Conservation (phyloP, 1,284 basidiomycete species). For the Trichosporon asahii region DNA sequence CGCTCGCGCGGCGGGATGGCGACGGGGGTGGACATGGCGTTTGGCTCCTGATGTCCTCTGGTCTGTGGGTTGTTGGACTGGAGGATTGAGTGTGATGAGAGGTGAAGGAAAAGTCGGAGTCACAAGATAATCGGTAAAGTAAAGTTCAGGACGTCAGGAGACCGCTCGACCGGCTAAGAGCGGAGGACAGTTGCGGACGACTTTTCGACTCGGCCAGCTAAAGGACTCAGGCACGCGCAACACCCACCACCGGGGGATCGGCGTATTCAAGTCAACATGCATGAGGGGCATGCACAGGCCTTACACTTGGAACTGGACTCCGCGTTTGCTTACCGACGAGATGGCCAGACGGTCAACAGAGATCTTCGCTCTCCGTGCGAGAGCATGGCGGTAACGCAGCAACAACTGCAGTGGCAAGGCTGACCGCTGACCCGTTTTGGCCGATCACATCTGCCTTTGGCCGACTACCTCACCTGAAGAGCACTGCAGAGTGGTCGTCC, state of each 20-base stretch:
- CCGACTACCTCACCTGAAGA: too few relatives aligned
- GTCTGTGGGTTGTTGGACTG: background rate
- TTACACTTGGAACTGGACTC: too few relatives aligned
- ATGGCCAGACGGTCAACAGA: too few relatives aligned
- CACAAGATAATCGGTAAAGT: background rate
- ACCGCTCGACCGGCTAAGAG: background rate
- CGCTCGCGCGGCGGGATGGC: background rate
- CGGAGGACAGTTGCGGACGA: slow-evolving; percentile 7
- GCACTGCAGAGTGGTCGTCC: too few relatives aligned
- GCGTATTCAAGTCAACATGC: background rate
- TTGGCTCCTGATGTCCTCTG: background rate
- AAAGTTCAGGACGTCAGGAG: background rate
- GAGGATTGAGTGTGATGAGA: background rate
- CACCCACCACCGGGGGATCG: too few relatives aligned
- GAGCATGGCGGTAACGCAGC: too few relatives aligned
- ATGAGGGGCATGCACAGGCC: too few relatives aligned
- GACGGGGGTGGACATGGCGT: background rate
- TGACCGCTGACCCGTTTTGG: too few relatives aligned
- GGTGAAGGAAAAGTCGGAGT: slow-evolving; percentile 1
- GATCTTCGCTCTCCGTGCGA: too few relatives aligned
- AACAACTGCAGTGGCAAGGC: too few relatives aligned
- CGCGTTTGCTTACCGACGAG: too few relatives aligned
- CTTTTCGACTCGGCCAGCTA: background rate
- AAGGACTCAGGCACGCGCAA: background rate
- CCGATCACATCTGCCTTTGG: too few relatives aligned